Base-by-base conservation (phyloP, 306 rosid genomes). In the Benincasa hispida region DNA sequence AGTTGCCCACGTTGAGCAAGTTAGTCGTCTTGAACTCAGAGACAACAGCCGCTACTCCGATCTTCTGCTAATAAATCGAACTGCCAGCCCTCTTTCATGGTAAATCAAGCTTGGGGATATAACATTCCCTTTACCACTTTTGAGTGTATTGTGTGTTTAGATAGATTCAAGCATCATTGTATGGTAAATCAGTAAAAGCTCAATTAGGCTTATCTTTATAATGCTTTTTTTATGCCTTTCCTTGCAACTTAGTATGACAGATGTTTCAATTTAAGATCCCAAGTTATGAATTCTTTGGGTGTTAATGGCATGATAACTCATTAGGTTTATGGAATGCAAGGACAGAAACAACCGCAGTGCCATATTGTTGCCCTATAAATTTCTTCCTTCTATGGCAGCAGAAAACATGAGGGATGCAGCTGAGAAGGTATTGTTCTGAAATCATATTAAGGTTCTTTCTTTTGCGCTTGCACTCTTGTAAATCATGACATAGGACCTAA, bases 311-410 rank as follows among this genome's bases (percentile, higher is more conserved):
- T 84, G 73, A 51, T 78, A 74, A 69, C 53, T 57, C 62, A 76
- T 65, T 85, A 94, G 99, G 99, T 95, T 92, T 87, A 88, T 90
- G 90, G 99, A 94, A 86, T 94, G 99, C 92, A 95, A 92, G 91
- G 93, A 90, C 68, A 89, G 98, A 85, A 95, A 90, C 82, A 87
- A 95, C 57, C 96, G 82, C 27, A 92, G 89, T 85, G 83, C 87
- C 54, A 68, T 90, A 77, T 70, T 85, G 87, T 73, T 95, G 86
- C 93, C 96, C 42, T 88, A 92, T 80, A 85, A 93, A 56, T 95
- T 89, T 83, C 93, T 95, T 39, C 98, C 97, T 45, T 84, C 90
- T 18, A 86, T 83, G 96, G 93, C 96, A 14, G 87, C 93, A 35
- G 75, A 83, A 73, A 92, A 87, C 57, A 77, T 92, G 68, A 89